Conservation (phyloP, 108 stramenopile species). For the Nitzschia sp. region DNA sequence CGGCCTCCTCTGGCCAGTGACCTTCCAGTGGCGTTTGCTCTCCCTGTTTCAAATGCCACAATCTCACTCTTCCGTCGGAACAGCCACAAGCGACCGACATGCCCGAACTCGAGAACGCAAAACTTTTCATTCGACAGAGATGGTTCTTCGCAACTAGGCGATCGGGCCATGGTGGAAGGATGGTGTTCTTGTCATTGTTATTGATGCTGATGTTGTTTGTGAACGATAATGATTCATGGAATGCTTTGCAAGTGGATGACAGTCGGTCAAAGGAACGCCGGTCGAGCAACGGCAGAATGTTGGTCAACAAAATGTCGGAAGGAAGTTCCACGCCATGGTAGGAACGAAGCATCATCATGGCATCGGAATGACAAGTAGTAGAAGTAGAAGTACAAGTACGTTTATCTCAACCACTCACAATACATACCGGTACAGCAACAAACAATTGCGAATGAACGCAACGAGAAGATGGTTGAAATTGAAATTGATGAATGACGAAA, state of each 20-base stretch:
- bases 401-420: too few relatives aligned
- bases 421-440: too few relatives aligned
- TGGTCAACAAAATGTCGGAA: background rate
- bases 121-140: slow-evolving; percentile 4
- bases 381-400: too few relatives aligned
- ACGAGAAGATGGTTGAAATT: too few relatives aligned
- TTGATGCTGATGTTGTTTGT: too few relatives aligned
- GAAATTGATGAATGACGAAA: too few relatives aligned
- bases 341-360: background rate
- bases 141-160: slow-evolving; percentile 9
- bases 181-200: too few relatives aligned
- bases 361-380: background rate
- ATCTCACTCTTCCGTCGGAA: slow-evolving; percentile 20
- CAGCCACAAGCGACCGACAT: slow-evolving; percentile 14
- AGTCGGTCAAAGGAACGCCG: background rate
- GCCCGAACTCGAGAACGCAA: slow-evolving; percentile 6
- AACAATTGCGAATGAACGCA: too few relatives aligned
- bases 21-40: slow-evolving; percentile 7
- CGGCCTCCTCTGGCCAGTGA: slow-evolving; percentile 22
- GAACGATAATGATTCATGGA: background rate
- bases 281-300: background rate
- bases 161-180: slow-evolving; percentile 17
- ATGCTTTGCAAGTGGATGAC: background rate
- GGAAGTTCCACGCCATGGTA: background rate
- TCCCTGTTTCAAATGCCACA: slow-evolving; percentile 20